Percentiles rank a stretch among this genome's conserved stretches.
phyloP scores from a whole-genome alignment of 495 filamentous ascomycete genomes.

The Bombardia bombarda region DNA sequence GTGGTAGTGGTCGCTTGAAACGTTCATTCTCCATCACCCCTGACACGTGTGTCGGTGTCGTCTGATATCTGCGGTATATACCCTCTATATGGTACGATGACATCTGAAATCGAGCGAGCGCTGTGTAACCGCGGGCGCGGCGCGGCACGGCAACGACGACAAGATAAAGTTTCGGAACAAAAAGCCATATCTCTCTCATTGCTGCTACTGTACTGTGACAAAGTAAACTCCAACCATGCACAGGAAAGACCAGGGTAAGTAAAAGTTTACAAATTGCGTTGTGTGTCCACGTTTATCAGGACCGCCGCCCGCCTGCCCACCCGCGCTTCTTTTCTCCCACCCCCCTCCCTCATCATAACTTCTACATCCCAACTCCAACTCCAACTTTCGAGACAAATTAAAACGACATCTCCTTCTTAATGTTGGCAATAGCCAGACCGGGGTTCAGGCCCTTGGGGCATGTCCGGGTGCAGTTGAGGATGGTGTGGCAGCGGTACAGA shows the following conservation, averaged over 20 bases:
- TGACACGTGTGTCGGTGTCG: no score
- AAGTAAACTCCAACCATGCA: slow-evolving; percentile 30
- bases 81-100: no score
- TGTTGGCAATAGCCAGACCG: slow-evolving; percentile 86
- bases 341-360: not conserved
- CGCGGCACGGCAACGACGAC: no score
- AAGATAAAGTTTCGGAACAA: not conserved
- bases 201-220: slow-evolving; percentile 20
- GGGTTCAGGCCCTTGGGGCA: slow-evolving; percentile 99
- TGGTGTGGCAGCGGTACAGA: slow-evolving; percentile 97
- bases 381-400: slow-evolving; percentile 25
- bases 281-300: not conserved
- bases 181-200: slow-evolving; percentile 17
- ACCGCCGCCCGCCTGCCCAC: not conserved
- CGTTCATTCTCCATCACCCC: no score
- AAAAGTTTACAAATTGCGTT: slow-evolving; percentile 22
- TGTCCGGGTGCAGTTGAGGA: slow-evolving; percentile 92
- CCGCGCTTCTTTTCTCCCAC: not conserved
- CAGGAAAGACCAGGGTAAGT: slow-evolving; percentile 17
- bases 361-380: not conserved
- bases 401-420: slow-evolving; percentile 95
- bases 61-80: no score
- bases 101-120: no score
- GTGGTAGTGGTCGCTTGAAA: no score
- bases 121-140: no score